A percentile compares a stretch with the other conserved stretches of the same genome.
Conservation (phyloP, 257 asterid species). For the Thymus quinquecostatus region DNA sequence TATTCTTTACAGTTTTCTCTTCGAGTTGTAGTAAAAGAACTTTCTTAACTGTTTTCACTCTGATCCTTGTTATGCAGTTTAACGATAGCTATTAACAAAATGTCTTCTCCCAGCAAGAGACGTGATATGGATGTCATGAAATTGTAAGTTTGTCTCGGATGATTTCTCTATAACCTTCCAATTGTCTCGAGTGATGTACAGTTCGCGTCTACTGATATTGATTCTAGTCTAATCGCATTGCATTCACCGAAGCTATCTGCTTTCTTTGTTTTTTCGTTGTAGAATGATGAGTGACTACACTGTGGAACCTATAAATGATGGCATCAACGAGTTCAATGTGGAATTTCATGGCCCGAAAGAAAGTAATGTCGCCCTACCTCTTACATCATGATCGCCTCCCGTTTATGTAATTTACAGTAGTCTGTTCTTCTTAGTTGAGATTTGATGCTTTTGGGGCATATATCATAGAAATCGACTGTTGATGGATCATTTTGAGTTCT, state of each 20-base stretch:
- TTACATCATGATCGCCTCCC: slow-evolving; percentile 9
- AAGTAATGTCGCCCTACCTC: slow-evolving; percentile 51
- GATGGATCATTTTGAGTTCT: neutral
- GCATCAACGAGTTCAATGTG: slow-evolving; percentile 82
- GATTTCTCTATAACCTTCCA: neutral
- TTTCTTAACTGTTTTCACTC: slow-evolving; percentile 15
- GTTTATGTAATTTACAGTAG: neutral
- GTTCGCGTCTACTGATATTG: neutral
- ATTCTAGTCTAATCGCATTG: neutral
- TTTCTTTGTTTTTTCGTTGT: slow-evolving; percentile 28
- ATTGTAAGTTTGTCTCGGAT: slow-evolving; percentile 53
- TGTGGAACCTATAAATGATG: slow-evolving; percentile 86
- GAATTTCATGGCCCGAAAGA: slow-evolving; percentile 95
- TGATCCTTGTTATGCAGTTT: slow-evolving; percentile 25
- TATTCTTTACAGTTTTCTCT: neutral
- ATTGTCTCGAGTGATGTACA: neutral
- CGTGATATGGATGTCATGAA: slow-evolving; percentile 98
- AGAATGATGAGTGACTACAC: slow-evolving; percentile 97
- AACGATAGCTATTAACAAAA: slow-evolving; percentile 33
- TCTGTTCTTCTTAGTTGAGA: neutral
- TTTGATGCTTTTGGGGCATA: neutral
- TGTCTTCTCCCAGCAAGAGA: slow-evolving; percentile 96
- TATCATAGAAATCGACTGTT: neutral
- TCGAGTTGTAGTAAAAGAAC: neutral
- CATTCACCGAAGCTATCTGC: neutral